Conservation (phyloP, 768 basidiomycete species). For the Boletus tomentosulus region DNA sequence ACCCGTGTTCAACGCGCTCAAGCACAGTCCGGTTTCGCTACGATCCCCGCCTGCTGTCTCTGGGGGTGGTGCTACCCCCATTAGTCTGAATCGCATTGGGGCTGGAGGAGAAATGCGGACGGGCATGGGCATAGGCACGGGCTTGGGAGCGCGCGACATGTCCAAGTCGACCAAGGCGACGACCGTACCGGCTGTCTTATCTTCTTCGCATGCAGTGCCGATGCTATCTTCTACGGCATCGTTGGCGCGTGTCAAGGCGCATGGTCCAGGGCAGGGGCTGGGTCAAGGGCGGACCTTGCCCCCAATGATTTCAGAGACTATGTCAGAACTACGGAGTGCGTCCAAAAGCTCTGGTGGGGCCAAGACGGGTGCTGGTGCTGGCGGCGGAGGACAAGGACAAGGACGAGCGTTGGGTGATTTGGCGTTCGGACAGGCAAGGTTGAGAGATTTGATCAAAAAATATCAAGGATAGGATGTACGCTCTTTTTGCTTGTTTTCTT, state of each 20-base stretch:
- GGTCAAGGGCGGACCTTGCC: constrained; percentile 22
- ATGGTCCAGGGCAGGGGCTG: constrained; percentile 17
- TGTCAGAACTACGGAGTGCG: constrained; percentile 14
- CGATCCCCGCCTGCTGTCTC: background rate
- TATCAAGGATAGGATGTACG: constrained; percentile 48
- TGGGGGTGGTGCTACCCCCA: background rate
- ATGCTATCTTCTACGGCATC: constrained; percentile 75
- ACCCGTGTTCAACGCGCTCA: constrained; percentile 7
- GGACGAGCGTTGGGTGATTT: constrained; percentile 40
- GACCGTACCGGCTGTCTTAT: constrained; percentile 64
- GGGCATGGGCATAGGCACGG: background rate
- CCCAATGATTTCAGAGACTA: constrained; percentile 34
- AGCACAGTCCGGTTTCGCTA: constrained; percentile 7
- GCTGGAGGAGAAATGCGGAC: background rate
- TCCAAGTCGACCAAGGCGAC: constrained; percentile 52
- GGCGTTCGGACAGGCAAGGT: constrained; percentile 72
- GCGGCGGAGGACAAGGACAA: background rate
- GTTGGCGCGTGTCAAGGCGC: constrained; percentile 47
- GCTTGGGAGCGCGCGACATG: constrained; percentile 15
- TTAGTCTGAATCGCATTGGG: background rate
- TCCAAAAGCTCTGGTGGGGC: constrained; percentile 8
- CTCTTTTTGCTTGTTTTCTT: background rate
- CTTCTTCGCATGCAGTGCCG: constrained; percentile 69
- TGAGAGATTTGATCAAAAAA: constrained; percentile 78
- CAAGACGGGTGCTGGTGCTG: background rate